phyloP scores from a whole-genome alignment of 495 filamentous ascomycete genomes.

The Trichoderma reesei region DNA sequence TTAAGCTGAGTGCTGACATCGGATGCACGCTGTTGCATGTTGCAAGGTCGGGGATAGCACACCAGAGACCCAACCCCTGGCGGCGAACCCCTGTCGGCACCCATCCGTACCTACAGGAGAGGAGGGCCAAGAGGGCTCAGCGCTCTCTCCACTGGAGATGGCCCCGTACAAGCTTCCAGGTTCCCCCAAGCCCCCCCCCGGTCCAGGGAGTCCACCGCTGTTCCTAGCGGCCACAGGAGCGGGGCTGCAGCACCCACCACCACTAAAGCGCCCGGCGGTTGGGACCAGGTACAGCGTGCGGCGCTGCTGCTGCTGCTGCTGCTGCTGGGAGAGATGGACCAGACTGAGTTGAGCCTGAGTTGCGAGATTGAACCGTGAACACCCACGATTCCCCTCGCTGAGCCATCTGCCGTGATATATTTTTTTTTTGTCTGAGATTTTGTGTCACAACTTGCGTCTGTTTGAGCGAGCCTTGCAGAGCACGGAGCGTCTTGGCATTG shows the following conservation, averaged over 20 bases:
- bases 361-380: neutral
- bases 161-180: neutral
- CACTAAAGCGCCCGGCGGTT: neutral
- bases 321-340: neutral
- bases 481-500: neutral
- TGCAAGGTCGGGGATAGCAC: too few relatives aligned
- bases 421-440: neutral
- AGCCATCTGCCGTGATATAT: neutral
- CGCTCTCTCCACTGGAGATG: neutral
- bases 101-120: too few relatives aligned
- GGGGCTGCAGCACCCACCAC: neutral
- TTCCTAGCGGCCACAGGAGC: neutral
- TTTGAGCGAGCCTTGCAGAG: neutral
- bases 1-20: too few relatives aligned
- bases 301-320: too few relatives aligned
- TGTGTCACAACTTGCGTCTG: neutral
- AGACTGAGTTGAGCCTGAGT: too few relatives aligned
- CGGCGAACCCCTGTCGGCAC: neutral
- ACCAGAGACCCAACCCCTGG: neutral
- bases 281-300: neutral
- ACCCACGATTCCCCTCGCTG: neutral
- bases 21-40: too few relatives aligned
- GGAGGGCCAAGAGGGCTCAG: neutral
- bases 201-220: neutral
- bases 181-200: slow-evolving; percentile 2